Conservation (phyloP, 78 protist genomes). For the Dictyostelium capitatum region DNA sequence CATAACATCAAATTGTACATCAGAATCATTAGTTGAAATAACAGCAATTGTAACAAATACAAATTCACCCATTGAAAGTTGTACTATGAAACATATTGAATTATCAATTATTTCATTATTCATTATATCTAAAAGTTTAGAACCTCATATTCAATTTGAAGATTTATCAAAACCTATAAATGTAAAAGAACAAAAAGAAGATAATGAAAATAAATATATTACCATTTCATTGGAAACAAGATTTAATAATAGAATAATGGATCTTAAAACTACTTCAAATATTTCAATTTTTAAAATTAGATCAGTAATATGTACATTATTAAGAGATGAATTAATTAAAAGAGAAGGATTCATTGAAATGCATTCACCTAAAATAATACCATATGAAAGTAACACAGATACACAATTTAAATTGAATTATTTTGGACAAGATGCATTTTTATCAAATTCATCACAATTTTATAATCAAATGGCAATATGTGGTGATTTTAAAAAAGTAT, state of each 20-base stretch:
- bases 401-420: slow-evolving; percentile 95
- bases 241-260: slow-evolving; percentile 94
- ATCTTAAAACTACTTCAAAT: slow-evolving; percentile 94
- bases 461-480: slow-evolving; percentile 99
- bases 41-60: slow-evolving; percentile 71
- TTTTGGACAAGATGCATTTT: slow-evolving; percentile 91
- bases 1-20: slow-evolving; percentile 64
- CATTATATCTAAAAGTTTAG: slow-evolving; percentile 33
- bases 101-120: slow-evolving; percentile 78
- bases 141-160: slow-evolving; percentile 89
- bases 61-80: slow-evolving; percentile 48
- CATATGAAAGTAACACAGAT: slow-evolving; percentile 97
- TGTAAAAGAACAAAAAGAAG: slow-evolving; percentile 8
- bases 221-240: slow-evolving; percentile 84
- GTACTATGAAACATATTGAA: slow-evolving; percentile 91
- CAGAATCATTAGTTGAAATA: slow-evolving; percentile 95
- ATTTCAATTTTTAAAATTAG: slow-evolving; percentile 94
- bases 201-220: background rate
- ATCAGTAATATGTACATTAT: slow-evolving; percentile 84
- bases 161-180: slow-evolving; percentile 84
- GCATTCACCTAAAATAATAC: slow-evolving; percentile 98
- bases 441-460: slow-evolving; percentile 99
- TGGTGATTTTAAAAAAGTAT: slow-evolving; percentile 97
- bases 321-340: slow-evolving; percentile 79
- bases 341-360: slow-evolving; percentile 96